phyloP scores from a whole-genome alignment of 78 protist genomes.

The Planoprotostelium fungivorum region DNA sequence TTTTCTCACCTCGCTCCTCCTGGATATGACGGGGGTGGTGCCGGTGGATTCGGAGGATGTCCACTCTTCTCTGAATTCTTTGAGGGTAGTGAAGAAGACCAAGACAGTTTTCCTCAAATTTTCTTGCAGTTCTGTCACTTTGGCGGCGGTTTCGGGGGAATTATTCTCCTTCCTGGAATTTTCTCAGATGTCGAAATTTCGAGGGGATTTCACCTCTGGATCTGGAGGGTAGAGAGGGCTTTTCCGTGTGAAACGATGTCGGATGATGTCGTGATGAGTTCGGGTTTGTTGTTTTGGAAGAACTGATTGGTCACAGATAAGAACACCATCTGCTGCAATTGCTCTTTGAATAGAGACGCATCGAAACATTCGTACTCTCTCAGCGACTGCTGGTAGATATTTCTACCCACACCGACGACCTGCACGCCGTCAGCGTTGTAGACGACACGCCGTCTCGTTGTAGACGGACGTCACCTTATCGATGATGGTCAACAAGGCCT shows the following conservation, averaged over 20 bases:
- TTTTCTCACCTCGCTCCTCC: too few relatives aligned
- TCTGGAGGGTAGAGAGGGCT: neutral
- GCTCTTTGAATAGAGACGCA: neutral
- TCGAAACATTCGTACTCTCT: neutral
- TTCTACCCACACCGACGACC: neutral
- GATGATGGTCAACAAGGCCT: neutral
- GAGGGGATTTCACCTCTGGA: neutral
- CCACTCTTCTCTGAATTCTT: neutral
- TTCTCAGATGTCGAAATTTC: neutral
- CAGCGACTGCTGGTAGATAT: neutral
- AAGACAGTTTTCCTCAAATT: neutral
- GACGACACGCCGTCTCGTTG: neutral
- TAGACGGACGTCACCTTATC: neutral
- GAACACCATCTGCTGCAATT: neutral
- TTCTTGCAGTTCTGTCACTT: neutral
- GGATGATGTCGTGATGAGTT: neutral
- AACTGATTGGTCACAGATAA: neutral
- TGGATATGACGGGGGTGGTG: too few relatives aligned
- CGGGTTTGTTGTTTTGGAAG: neutral
- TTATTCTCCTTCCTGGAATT: neutral
- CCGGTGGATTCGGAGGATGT: too few relatives aligned
- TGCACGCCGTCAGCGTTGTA: neutral
- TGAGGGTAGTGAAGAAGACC: neutral
- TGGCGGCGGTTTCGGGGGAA: neutral
- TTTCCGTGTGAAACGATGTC: neutral